Percentiles rank a stretch among this genome's conserved stretches.
phyloP scores from a whole-genome alignment of 2,329 filamentous ascomycete species.

The Colletotrichum cereale region DNA sequence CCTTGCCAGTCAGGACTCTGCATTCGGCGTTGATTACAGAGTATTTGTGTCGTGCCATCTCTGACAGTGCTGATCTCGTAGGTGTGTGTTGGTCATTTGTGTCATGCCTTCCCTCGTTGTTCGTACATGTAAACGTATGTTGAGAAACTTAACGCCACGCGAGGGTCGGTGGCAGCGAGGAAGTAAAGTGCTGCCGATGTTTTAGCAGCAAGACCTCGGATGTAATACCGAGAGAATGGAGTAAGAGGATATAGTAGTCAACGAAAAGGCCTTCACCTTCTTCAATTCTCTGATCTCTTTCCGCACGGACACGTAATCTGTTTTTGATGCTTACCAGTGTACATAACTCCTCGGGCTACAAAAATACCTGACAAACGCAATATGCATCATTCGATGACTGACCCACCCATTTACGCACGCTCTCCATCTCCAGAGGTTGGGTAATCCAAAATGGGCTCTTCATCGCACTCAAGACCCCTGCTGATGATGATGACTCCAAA shows the following conservation, averaged over 20 bases:
- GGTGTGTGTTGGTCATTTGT: no score
- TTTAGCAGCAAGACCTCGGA: no score
- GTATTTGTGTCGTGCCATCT: no score
- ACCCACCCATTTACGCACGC: neutral
- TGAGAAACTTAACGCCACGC: no score
- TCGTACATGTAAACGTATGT: no score
- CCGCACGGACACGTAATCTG: neutral
- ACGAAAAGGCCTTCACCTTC: neutral
- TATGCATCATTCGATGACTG: neutral
- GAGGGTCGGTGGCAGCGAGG: no score
- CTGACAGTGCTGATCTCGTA: no score
- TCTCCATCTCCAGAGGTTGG: neutral
- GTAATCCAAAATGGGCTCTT: neutral
- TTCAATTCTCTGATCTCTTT: conserved; percentile 1
- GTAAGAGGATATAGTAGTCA: neutral
- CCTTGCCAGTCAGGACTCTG: no score
- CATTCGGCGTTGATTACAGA: no score
- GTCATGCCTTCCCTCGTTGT: no score
- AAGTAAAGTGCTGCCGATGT: no score
- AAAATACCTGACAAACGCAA: neutral
- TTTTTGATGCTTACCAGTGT: conserved; percentile 3
- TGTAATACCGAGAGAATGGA: no score
- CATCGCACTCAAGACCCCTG: neutral
- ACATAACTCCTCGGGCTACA: neutral
- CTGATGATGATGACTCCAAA: neutral